phyloP scores from a whole-genome alignment of 371 early-diverging fungal species.

The Mucor indicus region DNA sequence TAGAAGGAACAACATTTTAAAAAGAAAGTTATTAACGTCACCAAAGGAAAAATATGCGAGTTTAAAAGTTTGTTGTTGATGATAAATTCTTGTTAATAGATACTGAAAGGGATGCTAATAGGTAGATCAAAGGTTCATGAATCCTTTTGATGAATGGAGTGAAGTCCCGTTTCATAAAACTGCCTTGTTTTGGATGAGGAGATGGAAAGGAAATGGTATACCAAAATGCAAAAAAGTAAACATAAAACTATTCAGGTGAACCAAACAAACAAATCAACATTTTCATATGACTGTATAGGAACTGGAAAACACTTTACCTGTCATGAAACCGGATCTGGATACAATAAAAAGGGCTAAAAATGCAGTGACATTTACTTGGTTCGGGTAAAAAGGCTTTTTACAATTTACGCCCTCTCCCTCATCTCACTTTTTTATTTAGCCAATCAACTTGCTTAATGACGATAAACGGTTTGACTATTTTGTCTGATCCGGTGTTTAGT shows the following conservation, averaged over 20 bases:
- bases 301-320: conserved; percentile 42
- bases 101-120: too few relatives aligned
- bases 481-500: conserved; percentile 63
- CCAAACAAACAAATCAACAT: too few relatives aligned
- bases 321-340: conserved; percentile 41
- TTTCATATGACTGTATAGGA: too few relatives aligned
- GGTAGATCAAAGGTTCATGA: conserved; percentile 12
- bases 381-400: conserved; percentile 34
- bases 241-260: too few relatives aligned
- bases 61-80: conserved; percentile 12
- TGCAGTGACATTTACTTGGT: conserved; percentile 48
- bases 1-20: conserved; percentile 6
- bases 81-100: too few relatives aligned
- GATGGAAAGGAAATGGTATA: conserved; percentile 28
- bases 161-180: conserved; percentile 23
- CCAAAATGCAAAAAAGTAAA: too few relatives aligned
- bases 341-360: conserved; percentile 4
- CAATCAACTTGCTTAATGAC: conserved; percentile 65
- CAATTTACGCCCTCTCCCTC: background rate
- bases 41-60: conserved; percentile 26
- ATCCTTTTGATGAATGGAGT: conserved; percentile 25
- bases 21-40: conserved; percentile 8
- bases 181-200: conserved; percentile 14
- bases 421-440: conserved; percentile 24
- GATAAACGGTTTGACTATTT: conserved; percentile 55